These are phyloP conservation scores for Capsicum chinense DNA, from an alignment of 257 asterid species.

Conservation along the genomic window DNA sequence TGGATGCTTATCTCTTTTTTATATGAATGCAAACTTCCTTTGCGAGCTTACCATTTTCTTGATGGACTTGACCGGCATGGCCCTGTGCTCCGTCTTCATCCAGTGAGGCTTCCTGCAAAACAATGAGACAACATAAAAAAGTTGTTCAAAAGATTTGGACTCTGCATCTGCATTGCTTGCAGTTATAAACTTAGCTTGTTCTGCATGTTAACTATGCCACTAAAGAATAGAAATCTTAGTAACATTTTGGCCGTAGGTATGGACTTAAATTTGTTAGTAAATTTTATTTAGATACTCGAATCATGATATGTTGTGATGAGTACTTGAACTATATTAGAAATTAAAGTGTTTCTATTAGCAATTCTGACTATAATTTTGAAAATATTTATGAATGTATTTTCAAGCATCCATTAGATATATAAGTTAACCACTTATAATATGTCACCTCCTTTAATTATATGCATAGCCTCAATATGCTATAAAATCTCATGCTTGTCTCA, in stretches of 20 bases:
- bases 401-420: neutral
- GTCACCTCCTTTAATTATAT: neutral
- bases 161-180: neutral
- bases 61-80: constrained; percentile 44
- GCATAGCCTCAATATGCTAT: neutral
- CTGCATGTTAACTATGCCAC: neutral
- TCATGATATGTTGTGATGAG: neutral
- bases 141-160: neutral
- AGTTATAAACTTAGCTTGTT: neutral
- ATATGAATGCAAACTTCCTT: too few species aligned
- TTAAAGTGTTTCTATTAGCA: neutral
- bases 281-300: neutral
- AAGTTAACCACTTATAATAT: neutral
- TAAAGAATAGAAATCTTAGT: neutral
- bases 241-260: neutral
- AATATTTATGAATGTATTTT: neutral
- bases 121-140: neutral
- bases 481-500: neutral
- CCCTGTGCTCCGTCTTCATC: constrained; percentile 43
- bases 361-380: neutral
- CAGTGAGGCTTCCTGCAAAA: constrained; percentile 49
- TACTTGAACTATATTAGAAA: neutral
- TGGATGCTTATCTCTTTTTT: too few species aligned
- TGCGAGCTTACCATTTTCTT: constrained; percentile 51
- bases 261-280: neutral